These are phyloP conservation scores for Theobroma cacao DNA, from an alignment of 345 rosid species.

Conservation along the genomic window DNA sequence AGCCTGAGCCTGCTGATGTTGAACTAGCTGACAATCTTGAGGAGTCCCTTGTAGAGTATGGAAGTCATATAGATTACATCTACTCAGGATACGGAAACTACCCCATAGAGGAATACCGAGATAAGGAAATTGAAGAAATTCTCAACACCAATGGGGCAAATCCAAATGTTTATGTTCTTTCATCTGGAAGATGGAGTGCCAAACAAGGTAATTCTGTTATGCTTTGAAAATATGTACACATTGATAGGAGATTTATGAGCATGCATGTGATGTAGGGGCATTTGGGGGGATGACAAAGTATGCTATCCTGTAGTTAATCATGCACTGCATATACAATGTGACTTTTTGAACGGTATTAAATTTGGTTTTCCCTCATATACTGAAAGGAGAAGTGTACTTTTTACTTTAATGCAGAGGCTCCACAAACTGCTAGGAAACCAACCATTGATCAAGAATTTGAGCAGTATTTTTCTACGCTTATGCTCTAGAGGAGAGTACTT, in stretches of 20 bases:
- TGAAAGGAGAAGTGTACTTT: neutral
- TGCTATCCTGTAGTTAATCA: neutral
- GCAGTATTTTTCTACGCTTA: conserved; percentile 75
- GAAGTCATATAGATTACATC: conserved; percentile 17
- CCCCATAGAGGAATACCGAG: conserved; percentile 36
- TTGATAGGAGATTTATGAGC: neutral
- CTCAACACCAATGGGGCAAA: conserved; percentile 29
- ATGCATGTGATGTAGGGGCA: neutral
- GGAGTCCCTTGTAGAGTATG: conserved; percentile 28
- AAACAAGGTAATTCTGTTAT: conserved; percentile 47
- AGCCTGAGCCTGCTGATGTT: conserved; percentile 14
- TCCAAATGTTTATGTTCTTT: conserved; percentile 46
- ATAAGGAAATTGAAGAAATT: conserved; percentile 45
- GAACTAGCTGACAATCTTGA: conserved; percentile 28
- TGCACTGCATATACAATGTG: neutral
- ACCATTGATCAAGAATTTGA: conserved; percentile 95
- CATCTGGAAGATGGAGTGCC: conserved; percentile 69
- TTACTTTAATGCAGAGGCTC: conserved; percentile 42
- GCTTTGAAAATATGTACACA: neutral
- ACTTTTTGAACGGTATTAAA: neutral
- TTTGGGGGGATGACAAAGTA: neutral
- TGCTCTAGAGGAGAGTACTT: conserved; percentile 43
- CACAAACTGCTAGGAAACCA: conserved; percentile 44
- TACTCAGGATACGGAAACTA: conserved; percentile 32
- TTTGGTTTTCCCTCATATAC: neutral